Conservation (phyloP, 495 filamentous ascomycete species). For the Zalerion maritima region DNA sequence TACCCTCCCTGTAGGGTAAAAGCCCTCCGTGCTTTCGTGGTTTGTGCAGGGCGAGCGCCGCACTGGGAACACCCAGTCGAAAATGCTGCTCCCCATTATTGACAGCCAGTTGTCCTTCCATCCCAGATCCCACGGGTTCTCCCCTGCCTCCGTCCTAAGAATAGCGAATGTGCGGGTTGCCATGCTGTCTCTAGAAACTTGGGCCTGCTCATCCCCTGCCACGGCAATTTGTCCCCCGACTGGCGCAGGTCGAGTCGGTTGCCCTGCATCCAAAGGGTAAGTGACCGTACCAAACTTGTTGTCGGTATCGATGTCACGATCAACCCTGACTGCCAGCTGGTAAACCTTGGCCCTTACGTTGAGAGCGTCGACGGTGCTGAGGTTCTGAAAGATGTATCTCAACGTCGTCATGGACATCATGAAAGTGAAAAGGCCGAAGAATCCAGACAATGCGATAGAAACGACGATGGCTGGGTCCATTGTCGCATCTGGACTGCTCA, state of each 20-base stretch:
- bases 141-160: conserved; percentile 52
- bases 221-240: conserved; percentile 6
- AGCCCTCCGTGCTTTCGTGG: conserved; percentile 31
- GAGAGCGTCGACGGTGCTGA: conserved; percentile 72
- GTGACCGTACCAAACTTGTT: conserved; percentile 23
- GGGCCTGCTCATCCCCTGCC: too few species aligned
- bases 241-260: conserved; percentile 5
- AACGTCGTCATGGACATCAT: conserved; percentile 59
- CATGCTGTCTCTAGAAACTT: conserved; percentile 22
- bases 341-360: conserved; percentile 45
- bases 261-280: conserved; percentile 21
- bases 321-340: conserved; percentile 63
- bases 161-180: conserved; percentile 59
- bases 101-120: conserved; percentile 51
- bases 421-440: conserved; percentile 63
- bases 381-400: conserved; percentile 52
- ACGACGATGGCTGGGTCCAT: conserved; percentile 24
- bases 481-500: conserved; percentile 9
- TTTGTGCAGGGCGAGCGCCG: conserved; percentile 45
- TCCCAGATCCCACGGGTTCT: conserved; percentile 69
- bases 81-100: conserved; percentile 53
- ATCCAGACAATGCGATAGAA: conserved; percentile 26
- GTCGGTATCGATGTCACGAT: conserved; percentile 28
- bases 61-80: conserved; percentile 65
- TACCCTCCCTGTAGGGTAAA: conserved; percentile 31